Evolutionary conservation across 345 rosid species (phyloP).

Genomic region (Salix suchowensis): DNA sequence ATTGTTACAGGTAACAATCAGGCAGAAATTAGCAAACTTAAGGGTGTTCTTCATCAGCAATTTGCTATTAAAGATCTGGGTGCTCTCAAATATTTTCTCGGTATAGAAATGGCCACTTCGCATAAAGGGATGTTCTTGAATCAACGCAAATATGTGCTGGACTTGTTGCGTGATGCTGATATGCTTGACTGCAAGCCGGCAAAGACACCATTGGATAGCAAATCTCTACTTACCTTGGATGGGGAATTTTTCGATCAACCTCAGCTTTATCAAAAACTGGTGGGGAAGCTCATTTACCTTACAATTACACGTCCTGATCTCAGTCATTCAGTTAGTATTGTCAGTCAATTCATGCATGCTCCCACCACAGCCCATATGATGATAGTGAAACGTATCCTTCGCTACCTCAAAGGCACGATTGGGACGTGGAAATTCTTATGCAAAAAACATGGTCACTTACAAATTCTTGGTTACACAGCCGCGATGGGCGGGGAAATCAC

Average conservation of each 20-base stretch:
- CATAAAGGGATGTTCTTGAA: too few species aligned
- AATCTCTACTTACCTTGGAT: background rate
- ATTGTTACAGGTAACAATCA: background rate
- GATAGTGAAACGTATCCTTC: too few species aligned
- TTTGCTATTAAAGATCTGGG: background rate
- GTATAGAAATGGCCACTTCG: background rate
- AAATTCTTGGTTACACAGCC: background rate
- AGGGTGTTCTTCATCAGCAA: background rate
- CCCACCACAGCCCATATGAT: background rate
- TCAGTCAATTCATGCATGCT: background rate
- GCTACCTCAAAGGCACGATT: background rate
- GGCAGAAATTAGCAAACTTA: background rate
- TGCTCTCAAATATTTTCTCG: background rate
- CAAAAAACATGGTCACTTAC: background rate
- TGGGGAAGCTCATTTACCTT: background rate
- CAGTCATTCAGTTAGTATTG: too few species aligned
- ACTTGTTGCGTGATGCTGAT: background rate
- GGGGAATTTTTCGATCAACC: background rate
- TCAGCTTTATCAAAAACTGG: background rate
- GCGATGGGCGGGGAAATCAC: too few species aligned
- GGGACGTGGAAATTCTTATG: background rate
- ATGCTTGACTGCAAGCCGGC: background rate
- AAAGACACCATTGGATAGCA: background rate
- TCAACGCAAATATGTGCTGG: background rate
- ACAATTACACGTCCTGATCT: background rate